Percentiles rank a stretch among this genome's conserved stretches.
Evolutionary conservation across 371 early-diverging fungal genomes (phyloP).

Genomic region (Mucor mucedo): DNA sequence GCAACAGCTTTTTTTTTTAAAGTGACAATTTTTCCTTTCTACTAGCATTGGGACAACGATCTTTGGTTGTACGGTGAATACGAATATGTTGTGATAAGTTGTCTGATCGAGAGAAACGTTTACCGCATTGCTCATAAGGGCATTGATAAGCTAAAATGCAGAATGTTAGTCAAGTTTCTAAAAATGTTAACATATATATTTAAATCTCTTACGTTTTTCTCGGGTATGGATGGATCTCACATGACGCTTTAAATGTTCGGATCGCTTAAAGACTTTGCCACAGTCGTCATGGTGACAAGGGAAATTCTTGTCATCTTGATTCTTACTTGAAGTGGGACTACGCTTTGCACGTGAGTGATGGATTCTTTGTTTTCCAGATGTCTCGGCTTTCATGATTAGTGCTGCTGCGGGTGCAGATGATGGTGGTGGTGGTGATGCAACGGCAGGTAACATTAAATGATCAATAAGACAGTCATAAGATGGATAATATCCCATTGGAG

Average conservation of each 20-base stretch:
- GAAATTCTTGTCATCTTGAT: conserved; percentile 36
- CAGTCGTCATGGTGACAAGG: conserved; percentile 62
- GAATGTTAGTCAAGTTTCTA: too few relatives aligned
- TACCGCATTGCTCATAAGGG: conserved; percentile 71
- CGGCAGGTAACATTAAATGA: not conserved
- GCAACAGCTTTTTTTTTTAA: not conserved
- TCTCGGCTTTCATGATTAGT: not conserved
- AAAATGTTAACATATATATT: too few relatives aligned
- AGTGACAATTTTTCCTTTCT: not conserved
- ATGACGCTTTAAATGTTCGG: conserved; percentile 87
- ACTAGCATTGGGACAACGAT: not conserved
- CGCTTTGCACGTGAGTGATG: conserved; percentile 12
- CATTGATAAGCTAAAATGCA: conserved; percentile 60
- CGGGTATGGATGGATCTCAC: conserved; percentile 63
- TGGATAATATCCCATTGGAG: not conserved
- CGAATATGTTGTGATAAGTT: conserved; percentile 78
- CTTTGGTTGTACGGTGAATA: conserved; percentile 56
- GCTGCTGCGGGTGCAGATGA: not conserved
- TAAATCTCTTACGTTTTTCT: conserved; percentile 55
- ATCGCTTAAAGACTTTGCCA: conserved; percentile 78
- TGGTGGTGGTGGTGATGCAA: not conserved
- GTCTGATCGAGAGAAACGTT: conserved; percentile 84
- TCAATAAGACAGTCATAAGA: not conserved
- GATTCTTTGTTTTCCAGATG: not conserved
- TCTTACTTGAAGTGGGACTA: conserved; percentile 2